Evolutionary conservation across 352 stramenopile genomes (phyloP).

Genomic region (Globisporangium paddicum): DNA sequence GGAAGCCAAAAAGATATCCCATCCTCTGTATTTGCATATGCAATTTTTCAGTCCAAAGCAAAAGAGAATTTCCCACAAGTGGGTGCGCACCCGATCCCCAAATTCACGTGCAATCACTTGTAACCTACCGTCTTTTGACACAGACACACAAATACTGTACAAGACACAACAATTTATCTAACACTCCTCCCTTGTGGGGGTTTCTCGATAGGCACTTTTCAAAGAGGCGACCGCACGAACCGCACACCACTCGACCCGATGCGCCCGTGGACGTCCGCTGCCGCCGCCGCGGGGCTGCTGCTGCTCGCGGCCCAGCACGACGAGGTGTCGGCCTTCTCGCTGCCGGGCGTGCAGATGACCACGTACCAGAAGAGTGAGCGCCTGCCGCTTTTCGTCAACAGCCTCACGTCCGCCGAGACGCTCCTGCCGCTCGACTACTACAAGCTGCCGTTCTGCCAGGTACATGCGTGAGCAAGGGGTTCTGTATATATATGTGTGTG

Average conservation of each 20-base stretch:
- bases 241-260: neutral
- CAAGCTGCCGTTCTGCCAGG: conserved; percentile 95
- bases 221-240: neutral
- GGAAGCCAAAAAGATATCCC: neutral
- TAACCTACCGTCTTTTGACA: neutral
- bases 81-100: neutral
- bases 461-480: conserved; percentile 18
- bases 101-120: neutral
- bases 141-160: neutral
- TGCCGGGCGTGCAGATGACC: conserved; percentile 86
- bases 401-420: conserved; percentile 93
- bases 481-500: neutral
- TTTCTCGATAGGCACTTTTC: neutral
- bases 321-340: conserved; percentile 38
- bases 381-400: conserved; percentile 93
- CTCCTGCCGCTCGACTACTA: conserved; percentile 98
- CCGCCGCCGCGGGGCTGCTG: neutral
- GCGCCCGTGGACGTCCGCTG: neutral
- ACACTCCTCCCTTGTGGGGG: neutral
- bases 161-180: neutral
- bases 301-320: neutral
- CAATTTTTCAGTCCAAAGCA: neutral
- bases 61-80: conserved; percentile 1
- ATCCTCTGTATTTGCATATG: neutral
- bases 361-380: conserved; percentile 82